These are phyloP conservation scores for Priceomyces castillae DNA, from an alignment of 805 yeast species.

Conservation along the genomic window DNA sequence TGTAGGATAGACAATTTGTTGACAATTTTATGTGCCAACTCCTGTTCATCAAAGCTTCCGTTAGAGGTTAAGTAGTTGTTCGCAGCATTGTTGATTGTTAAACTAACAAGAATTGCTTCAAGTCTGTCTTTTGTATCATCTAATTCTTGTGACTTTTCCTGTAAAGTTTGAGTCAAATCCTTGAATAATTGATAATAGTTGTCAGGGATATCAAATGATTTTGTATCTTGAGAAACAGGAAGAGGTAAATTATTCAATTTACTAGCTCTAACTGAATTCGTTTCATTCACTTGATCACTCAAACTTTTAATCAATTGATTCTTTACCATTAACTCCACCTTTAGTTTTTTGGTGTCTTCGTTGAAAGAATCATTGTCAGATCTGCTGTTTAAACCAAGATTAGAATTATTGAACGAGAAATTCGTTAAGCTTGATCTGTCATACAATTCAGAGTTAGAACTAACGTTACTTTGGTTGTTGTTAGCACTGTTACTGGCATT, in stretches of 20 bases:
- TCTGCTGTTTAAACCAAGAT: conserved; percentile 4
- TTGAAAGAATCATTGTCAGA: conserved; percentile 9
- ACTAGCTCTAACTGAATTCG: conserved; percentile 16
- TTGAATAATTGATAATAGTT: conserved; percentile 46
- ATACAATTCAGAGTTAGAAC: conserved; percentile 6
- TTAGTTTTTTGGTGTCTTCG: conserved; percentile 35
- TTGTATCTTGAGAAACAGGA: conserved; percentile 7
- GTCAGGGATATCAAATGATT: conserved; percentile 36
- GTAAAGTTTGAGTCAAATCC: conserved; percentile 47
- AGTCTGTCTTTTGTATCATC: conserved; percentile 60
- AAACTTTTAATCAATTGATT: conserved; percentile 42
- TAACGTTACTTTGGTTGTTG: background rate
- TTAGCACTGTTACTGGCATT: background rate
- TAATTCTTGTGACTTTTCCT: conserved; percentile 48
- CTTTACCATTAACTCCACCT: conserved; percentile 53
- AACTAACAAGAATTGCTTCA: conserved; percentile 51
- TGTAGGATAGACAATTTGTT: conserved; percentile 57
- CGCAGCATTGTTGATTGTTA: conserved; percentile 20
- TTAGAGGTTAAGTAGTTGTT: conserved; percentile 33
- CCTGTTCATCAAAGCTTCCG: conserved; percentile 72
- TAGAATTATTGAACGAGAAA: conserved; percentile 5
- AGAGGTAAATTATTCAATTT: conserved; percentile 1
- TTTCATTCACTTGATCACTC: conserved; percentile 29
- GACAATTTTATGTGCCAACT: conserved; percentile 69
- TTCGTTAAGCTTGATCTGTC: conserved; percentile 11